Base-by-base conservation (phyloP, 495 filamentous ascomycete species). In the Daldinia childiae region DNA sequence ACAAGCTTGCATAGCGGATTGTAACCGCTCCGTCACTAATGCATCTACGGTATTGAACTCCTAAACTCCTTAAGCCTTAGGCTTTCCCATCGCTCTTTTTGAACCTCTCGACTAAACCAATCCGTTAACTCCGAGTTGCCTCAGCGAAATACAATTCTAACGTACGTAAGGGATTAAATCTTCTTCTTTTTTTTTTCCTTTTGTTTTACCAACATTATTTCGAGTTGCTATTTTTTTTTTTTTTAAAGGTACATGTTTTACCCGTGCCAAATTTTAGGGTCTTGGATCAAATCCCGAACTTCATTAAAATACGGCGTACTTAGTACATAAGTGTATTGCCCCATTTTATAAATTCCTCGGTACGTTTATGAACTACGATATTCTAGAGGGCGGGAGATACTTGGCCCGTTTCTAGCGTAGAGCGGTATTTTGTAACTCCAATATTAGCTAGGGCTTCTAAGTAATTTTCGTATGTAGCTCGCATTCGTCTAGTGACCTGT, bases 1-100 rank as follows among this genome's bases (percentile, higher is more conserved):
- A 73, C 71, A 73, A 73, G 48, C 52, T 54, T 69, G 66, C 71
- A 73, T 67, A 64, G 65, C 65, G 61, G 70, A 62, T 69, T 65
- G 66, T 34, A 65, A 73, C 70, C 39, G 6, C 43, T 66, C 62
- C 66, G 56, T 63, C 62, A 62, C 62, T 66, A 65, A 73, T 72
- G 63, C 26, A 59, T 17, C n/a, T 57, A 64, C 69, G 69, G 59
- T 72, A 67, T 62, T 57, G 19, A 58, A 15, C 39, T 62, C 41
- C 15, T 57, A 21, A 32, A 26, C 30, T 66, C 29, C 30, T 27
- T 29, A 38, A 60, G 21, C 32, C 27, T 38, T 14, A 38, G 14
- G 38, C 24, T 29, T 45, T 43, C 57, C 11, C n/a, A 57, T 34
- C 54, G 8, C 27, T 24, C 27, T 57, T 56, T 38, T 48, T 27